These are phyloP conservation scores for Clonostachys sp. DNA, from an alignment of 2,329 filamentous ascomycete species.

Conservation along the genomic window DNA sequence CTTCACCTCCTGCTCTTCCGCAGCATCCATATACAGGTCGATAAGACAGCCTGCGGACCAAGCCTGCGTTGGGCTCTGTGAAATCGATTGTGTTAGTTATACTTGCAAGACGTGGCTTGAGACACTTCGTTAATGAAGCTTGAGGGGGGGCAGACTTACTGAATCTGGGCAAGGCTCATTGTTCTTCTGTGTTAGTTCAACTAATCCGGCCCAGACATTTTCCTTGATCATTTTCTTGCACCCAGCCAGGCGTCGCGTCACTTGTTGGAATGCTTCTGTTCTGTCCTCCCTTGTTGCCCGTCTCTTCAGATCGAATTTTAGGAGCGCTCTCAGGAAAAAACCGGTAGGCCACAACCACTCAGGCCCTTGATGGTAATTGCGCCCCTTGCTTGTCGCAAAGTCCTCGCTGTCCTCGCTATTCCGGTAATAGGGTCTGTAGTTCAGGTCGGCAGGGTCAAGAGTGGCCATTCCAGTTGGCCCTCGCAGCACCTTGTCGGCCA, in stretches of 20 bases:
- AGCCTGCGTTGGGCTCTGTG: slow-evolving; percentile 84
- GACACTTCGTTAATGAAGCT: not conserved
- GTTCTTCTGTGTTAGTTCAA: slow-evolving; percentile 88
- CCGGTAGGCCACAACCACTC: slow-evolving; percentile 98
- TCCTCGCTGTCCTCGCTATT: slow-evolving; percentile 91
- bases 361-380: slow-evolving; percentile 97
- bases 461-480: slow-evolving; percentile 95
- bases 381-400: slow-evolving; percentile 87
- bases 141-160: slow-evolving; percentile 46
- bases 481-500: slow-evolving; percentile 74
- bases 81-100: slow-evolving; percentile 6
- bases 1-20: slow-evolving; percentile 38
- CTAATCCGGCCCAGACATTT: slow-evolving; percentile 83
- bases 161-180: slow-evolving; percentile 84
- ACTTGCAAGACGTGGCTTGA: not conserved
- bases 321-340: slow-evolving; percentile 86
- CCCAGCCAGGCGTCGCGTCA: slow-evolving; percentile 74
- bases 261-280: slow-evolving; percentile 90
- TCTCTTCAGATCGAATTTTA: slow-evolving; percentile 82
- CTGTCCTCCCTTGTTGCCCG: slow-evolving; percentile 56
- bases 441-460: slow-evolving; percentile 83
- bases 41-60: slow-evolving; percentile 95
- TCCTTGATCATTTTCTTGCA: slow-evolving; percentile 82
- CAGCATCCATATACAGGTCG: slow-evolving; percentile 92
- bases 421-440: slow-evolving; percentile 92